A percentile compares a stretch with the other conserved stretches of the same genome.
Conservation (phyloP, 345 rosid species). For the Bruguiera gymnorhiza region DNA sequence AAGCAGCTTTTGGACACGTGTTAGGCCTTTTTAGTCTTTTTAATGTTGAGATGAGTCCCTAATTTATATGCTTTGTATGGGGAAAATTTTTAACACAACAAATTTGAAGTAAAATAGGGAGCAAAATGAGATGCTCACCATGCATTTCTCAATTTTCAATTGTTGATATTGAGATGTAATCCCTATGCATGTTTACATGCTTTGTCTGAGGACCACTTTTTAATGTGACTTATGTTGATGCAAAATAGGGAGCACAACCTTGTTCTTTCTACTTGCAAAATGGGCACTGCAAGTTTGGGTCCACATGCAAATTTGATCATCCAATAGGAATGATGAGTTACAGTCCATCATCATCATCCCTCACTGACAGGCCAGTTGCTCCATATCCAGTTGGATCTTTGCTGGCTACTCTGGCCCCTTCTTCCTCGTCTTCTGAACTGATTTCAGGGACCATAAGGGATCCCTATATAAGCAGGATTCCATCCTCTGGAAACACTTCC, state of each 20-base stretch:
- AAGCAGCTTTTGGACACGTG: neutral
- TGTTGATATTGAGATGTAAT: neutral
- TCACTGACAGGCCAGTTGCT: slow-evolving; percentile 22
- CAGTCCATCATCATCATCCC: slow-evolving; percentile 22
- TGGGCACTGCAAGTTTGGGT: slow-evolving; percentile 29
- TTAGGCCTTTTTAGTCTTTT: neutral
- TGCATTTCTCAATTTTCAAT: neutral
- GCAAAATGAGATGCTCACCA: neutral
- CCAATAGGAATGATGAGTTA: slow-evolving; percentile 25
- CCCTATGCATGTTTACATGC: neutral
- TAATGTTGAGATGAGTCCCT: neutral
- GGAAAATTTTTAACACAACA: neutral
- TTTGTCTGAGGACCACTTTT: neutral
- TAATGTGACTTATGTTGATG: neutral
- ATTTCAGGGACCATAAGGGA: slow-evolving; percentile 12
- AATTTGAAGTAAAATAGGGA: slow-evolving; percentile 13
- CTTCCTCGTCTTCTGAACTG: slow-evolving; percentile 24
- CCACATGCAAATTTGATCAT: slow-evolving; percentile 32
- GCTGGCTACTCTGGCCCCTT: slow-evolving; percentile 20
- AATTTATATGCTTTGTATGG: neutral
- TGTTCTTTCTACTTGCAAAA: slow-evolving; percentile 26
- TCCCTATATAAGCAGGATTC: slow-evolving; percentile 20
- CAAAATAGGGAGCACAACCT: slow-evolving; percentile 22
- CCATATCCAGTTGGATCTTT: slow-evolving; percentile 26
- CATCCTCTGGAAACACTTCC: slow-evolving; percentile 51